Evolutionary conservation across 495 filamentous ascomycete genomes (phyloP), one percentile per base, ranked within the genome.

Genomic region (Hyaloscypha bicolor): DNA sequence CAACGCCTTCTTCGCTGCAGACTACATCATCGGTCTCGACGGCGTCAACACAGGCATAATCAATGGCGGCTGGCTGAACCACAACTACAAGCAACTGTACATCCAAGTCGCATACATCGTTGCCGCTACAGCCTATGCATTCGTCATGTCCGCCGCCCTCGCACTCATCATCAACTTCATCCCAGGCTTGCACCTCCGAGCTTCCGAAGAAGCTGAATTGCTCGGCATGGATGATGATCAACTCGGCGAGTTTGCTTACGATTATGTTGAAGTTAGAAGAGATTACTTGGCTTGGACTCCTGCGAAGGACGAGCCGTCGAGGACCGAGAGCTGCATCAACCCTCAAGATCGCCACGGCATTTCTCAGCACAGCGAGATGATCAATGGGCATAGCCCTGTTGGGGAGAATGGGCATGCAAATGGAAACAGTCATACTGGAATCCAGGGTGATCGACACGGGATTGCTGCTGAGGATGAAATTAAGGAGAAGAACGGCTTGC

Each of bases 161-260:
- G 94, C 93, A 64, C 92, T 88, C 78, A 79, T 76, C 72, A 92
- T 99, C 82, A 92, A 99, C 81, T 78, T 87, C 69, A 88, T 95
- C 61, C 95, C 95, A 6, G 96, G 96, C 33, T 85, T 99, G 16
- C 86, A 97, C 69, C 90, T 99, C 65, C 91, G 95, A 55, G 95
- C 95, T 12, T 92, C 88, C 37, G 93, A 96, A 73, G 92, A 99
- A 80, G 95, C 96, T n/a, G 95, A 99, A 78, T 86, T 99, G 22
- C 87, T 98, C 60, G 95, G 95, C 64, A 97, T 98, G 94, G 95
- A 99, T 72, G 96, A 98, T 76, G 95, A 99, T 80, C 95, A 99
- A 76, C 90, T 97, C 39, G 95, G 95, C 75, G 95, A 99, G 79
- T 99, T 99, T 75, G 96, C 95, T 8, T 99, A 99, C 81, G 95